Conservation (phyloP, 495 filamentous ascomycete genomes). For the Wilcoxina mikolae region DNA sequence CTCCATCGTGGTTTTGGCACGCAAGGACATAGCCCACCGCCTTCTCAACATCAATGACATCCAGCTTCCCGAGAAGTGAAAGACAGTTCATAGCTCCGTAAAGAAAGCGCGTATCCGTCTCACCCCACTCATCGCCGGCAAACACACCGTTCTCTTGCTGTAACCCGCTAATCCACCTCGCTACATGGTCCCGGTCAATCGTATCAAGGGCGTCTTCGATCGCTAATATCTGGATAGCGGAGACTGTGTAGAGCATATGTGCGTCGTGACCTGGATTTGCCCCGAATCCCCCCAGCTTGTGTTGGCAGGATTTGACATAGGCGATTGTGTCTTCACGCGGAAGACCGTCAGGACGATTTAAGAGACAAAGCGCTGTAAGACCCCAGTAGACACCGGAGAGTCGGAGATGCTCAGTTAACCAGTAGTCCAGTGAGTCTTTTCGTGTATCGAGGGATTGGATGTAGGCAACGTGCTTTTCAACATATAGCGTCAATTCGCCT, state of each 20-base stretch:
- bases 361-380: conserved; percentile 69
- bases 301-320: conserved; percentile 83
- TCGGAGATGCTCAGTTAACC: conserved; percentile 89
- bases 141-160: conserved; percentile 74
- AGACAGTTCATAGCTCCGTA: conserved; percentile 78
- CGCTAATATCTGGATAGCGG: conserved; percentile 79
- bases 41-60: conserved; percentile 58
- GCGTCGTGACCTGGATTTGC: conserved; percentile 88
- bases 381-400: conserved; percentile 96
- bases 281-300: conserved; percentile 54
- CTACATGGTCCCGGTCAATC: conserved; percentile 40
- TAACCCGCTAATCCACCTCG: conserved; percentile 48
- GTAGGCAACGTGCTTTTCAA: conserved; percentile 75
- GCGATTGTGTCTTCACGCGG: conserved; percentile 68
- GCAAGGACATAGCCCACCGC: conserved; percentile 61
- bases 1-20: conserved; percentile 86
- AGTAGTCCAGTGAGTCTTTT: conserved; percentile 90
- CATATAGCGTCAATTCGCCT: conserved; percentile 2
- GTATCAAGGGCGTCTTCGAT: conserved; percentile 71
- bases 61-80: conserved; percentile 57
- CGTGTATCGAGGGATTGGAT: conserved; percentile 82
- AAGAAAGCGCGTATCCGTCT: conserved; percentile 85
- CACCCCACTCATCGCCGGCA: conserved; percentile 89
- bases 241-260: conserved; percentile 88
- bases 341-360: conserved; percentile 64